Evolutionary conservation across 805 yeast species (phyloP), one percentile per base, ranked within the genome.

Genomic region (Isabelozyma heimii): DNA sequence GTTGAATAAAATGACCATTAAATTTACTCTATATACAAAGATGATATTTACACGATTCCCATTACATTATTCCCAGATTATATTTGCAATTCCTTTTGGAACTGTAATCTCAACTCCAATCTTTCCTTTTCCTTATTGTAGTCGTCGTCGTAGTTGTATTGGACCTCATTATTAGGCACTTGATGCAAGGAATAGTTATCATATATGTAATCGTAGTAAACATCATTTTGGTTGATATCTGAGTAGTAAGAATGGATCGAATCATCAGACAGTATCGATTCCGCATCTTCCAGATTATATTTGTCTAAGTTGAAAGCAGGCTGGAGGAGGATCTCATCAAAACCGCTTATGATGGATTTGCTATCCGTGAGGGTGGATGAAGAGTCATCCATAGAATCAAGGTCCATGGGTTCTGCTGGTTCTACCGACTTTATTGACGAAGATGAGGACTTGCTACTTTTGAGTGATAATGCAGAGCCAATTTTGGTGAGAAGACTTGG

Each of bases 51-150:
- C 24, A 20, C 24, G 6, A 20, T 20, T 20, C 24, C 24, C 24
- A 20, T 20, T 2, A 20, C 24, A 6, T 20, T 20, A 20, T 20
- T 20, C 24, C 35, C 10, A 30, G 35, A 30, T 46, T 48, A 59
- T 13, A 50, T 50, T 46, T 61, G 62, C 47, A 72, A 60, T 46
- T 73, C 75, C 43, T 58, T 59, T 52, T 70, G 53, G 46, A 73
- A 64, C 50, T 71, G 75, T 47, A 65, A 57, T 42, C 77, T 61
- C 42, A 73, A 63, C 57, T 73, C 75, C 27, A 60, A 52, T 49
- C 74, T 60, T 52, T 73, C 77, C 44, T 54, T 53, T 43, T 72
- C 75, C 49, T 62, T 63, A n/a, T 42, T 27, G 15, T 27, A 42
- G 14, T 37, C 52, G 37, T 46, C 16, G 39, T 46, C 49, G 7